Evolutionary conservation across 2,329 filamentous ascomycete species (phyloP), one percentile per base, ranked within the genome.

Genomic region (Paraconiothyrium sp.): DNA sequence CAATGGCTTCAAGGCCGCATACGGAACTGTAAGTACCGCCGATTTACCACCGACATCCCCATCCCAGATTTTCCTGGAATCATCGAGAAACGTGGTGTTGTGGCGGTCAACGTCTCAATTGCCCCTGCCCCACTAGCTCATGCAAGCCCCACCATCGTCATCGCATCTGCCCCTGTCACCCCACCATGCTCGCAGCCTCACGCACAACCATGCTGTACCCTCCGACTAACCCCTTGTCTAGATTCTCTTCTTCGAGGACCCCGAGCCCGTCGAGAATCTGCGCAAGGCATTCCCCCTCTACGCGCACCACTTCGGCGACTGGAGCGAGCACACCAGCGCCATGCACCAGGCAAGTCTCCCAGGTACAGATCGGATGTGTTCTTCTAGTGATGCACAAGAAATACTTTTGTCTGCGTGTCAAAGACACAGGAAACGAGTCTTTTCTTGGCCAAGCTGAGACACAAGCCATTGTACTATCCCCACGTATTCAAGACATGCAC

Each of bases 191-290:
- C 59, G 50, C 55, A 54, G 47, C 49, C 27, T 30, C 27, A 30
- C 27, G 27, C 27, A 30, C 27, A 30, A 4, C 27, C 27, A 30
- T 30, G 27, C 27, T 30, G 27, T 30, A 6, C 4, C 27, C 27
- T 30, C 4, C 27, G 46, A 47, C 65, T 72, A 56, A 72, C 59
- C 56, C 14, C 10, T 16, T 2, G 44, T 32, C 14, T 62, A 88
- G 87, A 81, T 94, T 72, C 88, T 97, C 72, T 97, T 96, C 88
- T 97, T 92, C 84, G 90, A 92, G 81, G 92, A 96, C 83, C 85
- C 88, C 67, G 81, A 85, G 57, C 85, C 87, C 69, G 85, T 94
- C 78, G 80, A 90, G 69, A 81, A 76, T 59, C 85, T 92, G 72
- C 87, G 93, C 81, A 83, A 86, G 68, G 87, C 89, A 67, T 92